Evolutionary conservation across 225 moss, liverwort and hornwort species (phyloP).

Genomic region (Pleurozium schreberi): DNA sequence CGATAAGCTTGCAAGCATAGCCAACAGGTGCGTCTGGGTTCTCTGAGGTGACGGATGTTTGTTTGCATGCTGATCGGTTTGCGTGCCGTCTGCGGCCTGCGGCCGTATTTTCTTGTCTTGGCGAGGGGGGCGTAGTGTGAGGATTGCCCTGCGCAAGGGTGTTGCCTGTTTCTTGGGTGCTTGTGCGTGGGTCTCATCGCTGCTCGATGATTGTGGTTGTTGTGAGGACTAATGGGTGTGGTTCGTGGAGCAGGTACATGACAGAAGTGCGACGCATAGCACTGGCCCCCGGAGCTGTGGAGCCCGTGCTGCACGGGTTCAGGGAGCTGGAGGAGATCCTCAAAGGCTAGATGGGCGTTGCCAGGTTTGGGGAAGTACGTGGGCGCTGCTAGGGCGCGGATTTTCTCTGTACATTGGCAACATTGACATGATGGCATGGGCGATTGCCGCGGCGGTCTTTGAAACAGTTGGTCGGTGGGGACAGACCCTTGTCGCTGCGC

Average conservation of each 20-base stretch:
- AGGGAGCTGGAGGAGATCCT: constrained; percentile 90
- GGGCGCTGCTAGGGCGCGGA: neutral
- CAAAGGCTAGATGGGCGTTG: constrained; percentile 12
- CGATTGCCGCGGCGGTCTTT: neutral
- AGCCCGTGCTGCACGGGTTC: constrained; percentile 71
- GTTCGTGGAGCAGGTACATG: constrained; percentile 54
- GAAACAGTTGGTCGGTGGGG: neutral
- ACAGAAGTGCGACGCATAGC: constrained; percentile 86
- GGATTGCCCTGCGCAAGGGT: neutral
- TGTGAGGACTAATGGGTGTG: neutral
- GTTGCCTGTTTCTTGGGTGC: neutral
- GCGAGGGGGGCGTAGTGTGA: neutral
- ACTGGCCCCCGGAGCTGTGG: constrained; percentile 52
- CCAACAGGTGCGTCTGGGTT: constrained; percentile 54
- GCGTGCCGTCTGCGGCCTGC: no score
- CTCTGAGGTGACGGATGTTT: neutral
- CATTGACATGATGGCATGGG: neutral
- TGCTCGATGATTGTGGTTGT: neutral
- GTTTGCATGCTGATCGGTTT: neutral
- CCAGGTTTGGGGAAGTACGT: neutral
- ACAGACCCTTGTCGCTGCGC: neutral
- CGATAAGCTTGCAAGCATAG: constrained; percentile 73
- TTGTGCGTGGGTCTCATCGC: neutral
- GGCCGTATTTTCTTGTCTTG: neutral
- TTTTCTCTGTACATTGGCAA: neutral